Conservation (phyloP, 352 stramenopile genomes). For the Phytophthora brassicae region DNA sequence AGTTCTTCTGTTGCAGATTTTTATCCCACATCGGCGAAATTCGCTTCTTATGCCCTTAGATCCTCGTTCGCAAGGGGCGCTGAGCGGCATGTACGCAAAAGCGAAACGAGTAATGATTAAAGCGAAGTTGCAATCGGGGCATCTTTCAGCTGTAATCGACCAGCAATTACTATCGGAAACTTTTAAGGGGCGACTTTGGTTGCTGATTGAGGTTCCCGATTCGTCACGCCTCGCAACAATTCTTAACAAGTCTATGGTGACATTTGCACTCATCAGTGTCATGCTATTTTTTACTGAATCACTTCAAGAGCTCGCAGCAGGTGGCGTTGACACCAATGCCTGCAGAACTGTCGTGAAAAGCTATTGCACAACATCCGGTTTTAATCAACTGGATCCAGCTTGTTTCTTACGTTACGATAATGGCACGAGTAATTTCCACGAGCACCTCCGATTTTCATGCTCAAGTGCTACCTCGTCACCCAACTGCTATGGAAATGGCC, state of each 20-base stretch:
- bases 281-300: slow-evolving; percentile 76
- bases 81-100: slow-evolving; percentile 52
- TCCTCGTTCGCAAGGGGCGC: slow-evolving; percentile 25
- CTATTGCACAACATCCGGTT: slow-evolving; percentile 49
- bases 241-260: slow-evolving; percentile 67
- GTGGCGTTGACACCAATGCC: slow-evolving; percentile 39
- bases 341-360: slow-evolving; percentile 53
- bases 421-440: slow-evolving; percentile 31
- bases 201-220: slow-evolving; percentile 62
- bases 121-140: slow-evolving; percentile 25
- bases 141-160: slow-evolving; percentile 21
- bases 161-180: slow-evolving; percentile 25
- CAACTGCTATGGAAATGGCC: slow-evolving; percentile 48
- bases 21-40: slow-evolving; percentile 59
- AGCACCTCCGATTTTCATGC: slow-evolving; percentile 53
- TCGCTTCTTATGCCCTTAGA: not conserved
- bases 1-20: slow-evolving; percentile 36
- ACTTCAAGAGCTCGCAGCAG: slow-evolving; percentile 57
- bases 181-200: slow-evolving; percentile 48
- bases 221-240: slow-evolving; percentile 44
- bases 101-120: slow-evolving; percentile 38
- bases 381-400: slow-evolving; percentile 35
- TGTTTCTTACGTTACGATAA: slow-evolving; percentile 49
- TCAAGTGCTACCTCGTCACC: not conserved
- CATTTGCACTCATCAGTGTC: slow-evolving; percentile 57